These are phyloP conservation scores for Fusarium xylarioides DNA, from an alignment of 2,329 filamentous ascomycete genomes.

Conservation along the genomic window DNA sequence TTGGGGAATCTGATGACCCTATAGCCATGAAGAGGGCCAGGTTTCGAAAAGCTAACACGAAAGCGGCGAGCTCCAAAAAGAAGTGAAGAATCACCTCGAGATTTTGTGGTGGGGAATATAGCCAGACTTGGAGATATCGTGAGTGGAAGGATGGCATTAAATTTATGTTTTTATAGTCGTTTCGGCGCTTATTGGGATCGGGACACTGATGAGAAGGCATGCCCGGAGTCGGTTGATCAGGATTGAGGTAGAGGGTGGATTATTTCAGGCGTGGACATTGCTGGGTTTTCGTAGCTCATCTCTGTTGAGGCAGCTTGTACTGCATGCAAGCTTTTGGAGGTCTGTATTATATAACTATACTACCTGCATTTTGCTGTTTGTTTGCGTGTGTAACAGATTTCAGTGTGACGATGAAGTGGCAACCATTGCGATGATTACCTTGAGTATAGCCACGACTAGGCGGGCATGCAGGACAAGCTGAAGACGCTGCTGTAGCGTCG, in stretches of 20 bases:
- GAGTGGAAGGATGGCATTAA: conserved; percentile 15
- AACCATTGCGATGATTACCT: neutral
- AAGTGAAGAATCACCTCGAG: conserved; percentile 1
- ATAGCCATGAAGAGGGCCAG: conserved; percentile 4
- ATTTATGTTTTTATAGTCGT: conserved; percentile 21
- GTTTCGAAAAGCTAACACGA: neutral
- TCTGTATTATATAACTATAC: conserved; percentile 24
- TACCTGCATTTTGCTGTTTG: conserved; percentile 8
- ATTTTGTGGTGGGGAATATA: conserved; percentile 4
- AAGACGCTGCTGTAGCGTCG: neutral
- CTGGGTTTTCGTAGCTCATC: neutral
- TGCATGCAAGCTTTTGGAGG: conserved; percentile 5
- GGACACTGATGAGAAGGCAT: conserved; percentile 26
- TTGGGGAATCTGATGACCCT: neutral
- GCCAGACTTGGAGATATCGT: conserved; percentile 12
- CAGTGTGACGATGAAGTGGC: neutral
- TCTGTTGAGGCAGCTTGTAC: conserved; percentile 1
- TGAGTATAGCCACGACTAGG: neutral
- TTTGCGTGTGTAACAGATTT: neutral
- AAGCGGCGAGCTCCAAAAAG: neutral
- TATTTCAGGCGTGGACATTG: conserved; percentile 11
- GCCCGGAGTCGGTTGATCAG: conserved; percentile 22
- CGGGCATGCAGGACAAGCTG: neutral
- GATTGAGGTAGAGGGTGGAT: conserved; percentile 17
- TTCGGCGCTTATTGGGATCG: conserved; percentile 32